These are phyloP conservation scores for Chlamydomonas sp. DNA, from an alignment of 139 green algal genomes.

Conservation along the genomic window DNA sequence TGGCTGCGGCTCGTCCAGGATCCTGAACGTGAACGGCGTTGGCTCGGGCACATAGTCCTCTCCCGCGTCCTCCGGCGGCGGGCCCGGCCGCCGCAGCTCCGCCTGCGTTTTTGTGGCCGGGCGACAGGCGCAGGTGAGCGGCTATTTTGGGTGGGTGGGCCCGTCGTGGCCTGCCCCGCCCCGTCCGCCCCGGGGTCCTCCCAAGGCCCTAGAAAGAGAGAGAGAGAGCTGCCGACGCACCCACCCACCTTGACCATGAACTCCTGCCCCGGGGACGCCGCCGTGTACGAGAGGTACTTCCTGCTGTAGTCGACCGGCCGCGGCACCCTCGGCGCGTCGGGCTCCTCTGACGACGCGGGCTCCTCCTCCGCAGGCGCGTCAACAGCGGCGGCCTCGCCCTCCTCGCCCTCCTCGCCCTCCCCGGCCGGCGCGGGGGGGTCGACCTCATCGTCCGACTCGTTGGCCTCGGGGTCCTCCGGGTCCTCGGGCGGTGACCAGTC, in stretches of 20 bases:
- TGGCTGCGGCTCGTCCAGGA: conserved; percentile 54
- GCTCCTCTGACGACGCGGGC: conserved; percentile 7
- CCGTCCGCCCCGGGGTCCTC: no score
- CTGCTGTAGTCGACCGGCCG: conserved; percentile 38
- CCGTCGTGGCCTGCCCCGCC: no score
- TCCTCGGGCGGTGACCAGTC: conserved; percentile 43
- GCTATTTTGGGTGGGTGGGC: no score
- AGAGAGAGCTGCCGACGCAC: no score
- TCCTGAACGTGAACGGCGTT: conserved; percentile 40
- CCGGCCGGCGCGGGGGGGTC: conserved; percentile 6
- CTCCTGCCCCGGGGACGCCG: conserved; percentile 37
- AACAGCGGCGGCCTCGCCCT: not conserved
- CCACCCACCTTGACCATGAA: conserved; percentile 26
- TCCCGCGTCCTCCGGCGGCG: conserved; percentile 29
- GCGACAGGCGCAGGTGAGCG: no score
- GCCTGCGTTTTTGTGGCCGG: no score
- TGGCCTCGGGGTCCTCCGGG: conserved; percentile 34
- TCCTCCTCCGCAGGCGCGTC: not conserved
- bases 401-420: conserved; percentile 5
- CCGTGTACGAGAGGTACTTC: conserved; percentile 46
- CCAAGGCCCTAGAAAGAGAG: no score
- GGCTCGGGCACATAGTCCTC: conserved; percentile 26
- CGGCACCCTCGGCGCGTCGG: conserved; percentile 14
- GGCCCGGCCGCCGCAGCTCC: conserved; percentile 29
- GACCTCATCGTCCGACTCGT: conserved; percentile 46